Evolutionary conservation across 1,284 basidiomycete species (phyloP), one percentile per base, ranked within the genome.

Genomic region (Moesziomyces aphidis): DNA sequence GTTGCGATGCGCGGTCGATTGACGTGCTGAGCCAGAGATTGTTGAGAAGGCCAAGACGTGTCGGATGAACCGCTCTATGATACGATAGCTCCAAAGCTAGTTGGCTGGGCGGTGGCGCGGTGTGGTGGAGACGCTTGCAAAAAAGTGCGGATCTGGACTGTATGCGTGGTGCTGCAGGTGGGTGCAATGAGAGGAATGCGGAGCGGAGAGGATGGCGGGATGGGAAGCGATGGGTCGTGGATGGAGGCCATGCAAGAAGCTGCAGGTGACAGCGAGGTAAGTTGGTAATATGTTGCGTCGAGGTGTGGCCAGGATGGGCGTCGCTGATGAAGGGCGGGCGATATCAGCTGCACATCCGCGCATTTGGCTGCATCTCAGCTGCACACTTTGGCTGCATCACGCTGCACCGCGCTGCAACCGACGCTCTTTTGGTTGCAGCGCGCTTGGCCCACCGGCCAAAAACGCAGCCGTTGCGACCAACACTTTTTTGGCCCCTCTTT

Each of bases 161-260:
- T 51, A 39, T 36, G 36, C 9, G 34, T 53, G 55, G 52, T 53
- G 55, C 55, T 63, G 61, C 61, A 51, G 8, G 26, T 28, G 26
- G 24, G 22, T 58, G 61, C 61, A 58, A 42, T 51, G 31, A 43
- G 43, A 46, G 63, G 63, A 59, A 60, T 55, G 63, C 52, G 51
- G 43, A 45, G 5, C 39, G 48, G 42, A 28, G 36, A 44, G 49
- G n/a, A 9, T 34, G 24, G 7, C 11, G 15, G 21, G 17, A 53
- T 31, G 48, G 26, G 55, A 8, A 49, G 43, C 26, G 26, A 28
- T 6, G 26, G 43, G 7, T 47, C n/a, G 36, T 5, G 23, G 15
- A 43, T 15, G 9, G 21, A 28, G 31, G 49, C 11, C 24, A 54
- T 44, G 28, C 19, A 26, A 31, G 23, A 23, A 9, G 22, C 7